These are phyloP conservation scores for Hyaloperonospora arabidopsidis DNA, from an alignment of 352 stramenopile genomes.

Conservation along the genomic window DNA sequence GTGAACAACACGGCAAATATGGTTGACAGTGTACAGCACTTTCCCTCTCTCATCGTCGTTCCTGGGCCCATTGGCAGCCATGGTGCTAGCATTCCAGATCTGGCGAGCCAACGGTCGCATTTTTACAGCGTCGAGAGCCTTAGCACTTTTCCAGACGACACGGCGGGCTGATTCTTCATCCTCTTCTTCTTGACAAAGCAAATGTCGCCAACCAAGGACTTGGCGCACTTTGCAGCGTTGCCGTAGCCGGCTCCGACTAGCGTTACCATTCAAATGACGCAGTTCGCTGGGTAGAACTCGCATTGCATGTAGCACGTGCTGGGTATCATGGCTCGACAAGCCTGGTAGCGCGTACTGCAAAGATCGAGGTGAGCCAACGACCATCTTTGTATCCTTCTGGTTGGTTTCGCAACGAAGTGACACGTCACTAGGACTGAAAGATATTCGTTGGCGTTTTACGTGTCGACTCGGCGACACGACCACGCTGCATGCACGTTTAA, in stretches of 20 bases:
- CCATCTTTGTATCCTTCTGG: too few species aligned
- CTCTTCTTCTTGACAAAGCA: conserved; percentile 32
- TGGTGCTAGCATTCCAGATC: conserved; percentile 33
- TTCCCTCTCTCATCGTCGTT: conserved; percentile 7
- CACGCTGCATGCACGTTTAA: too few species aligned
- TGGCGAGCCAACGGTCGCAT: conserved; percentile 32
- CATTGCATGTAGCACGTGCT: conserved; percentile 31
- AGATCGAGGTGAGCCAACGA: conserved; percentile 7
- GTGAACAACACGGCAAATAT: conserved; percentile 26
- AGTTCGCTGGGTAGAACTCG: conserved; percentile 31
- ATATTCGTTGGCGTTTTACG: too few species aligned
- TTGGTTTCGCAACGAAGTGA: too few species aligned
- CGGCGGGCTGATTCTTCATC: conserved; percentile 12
- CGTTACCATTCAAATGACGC: conserved; percentile 29
- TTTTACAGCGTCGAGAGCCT: conserved; percentile 27
- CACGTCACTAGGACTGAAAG: too few species aligned
- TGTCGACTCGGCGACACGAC: too few species aligned
- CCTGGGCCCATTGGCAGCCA: too few species aligned
- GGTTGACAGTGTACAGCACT: conserved; percentile 33
- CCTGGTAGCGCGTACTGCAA: conserved; percentile 32
- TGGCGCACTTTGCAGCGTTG: conserved; percentile 17
- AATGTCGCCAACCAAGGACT: conserved; percentile 35
- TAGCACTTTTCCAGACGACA: conserved; percentile 40
- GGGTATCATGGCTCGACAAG: conserved; percentile 34
- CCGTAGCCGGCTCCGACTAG: conserved; percentile 14